Evolutionary conservation across 2,329 filamentous ascomycete genomes (phyloP).

Genomic region (Endothia cerciana): DNA sequence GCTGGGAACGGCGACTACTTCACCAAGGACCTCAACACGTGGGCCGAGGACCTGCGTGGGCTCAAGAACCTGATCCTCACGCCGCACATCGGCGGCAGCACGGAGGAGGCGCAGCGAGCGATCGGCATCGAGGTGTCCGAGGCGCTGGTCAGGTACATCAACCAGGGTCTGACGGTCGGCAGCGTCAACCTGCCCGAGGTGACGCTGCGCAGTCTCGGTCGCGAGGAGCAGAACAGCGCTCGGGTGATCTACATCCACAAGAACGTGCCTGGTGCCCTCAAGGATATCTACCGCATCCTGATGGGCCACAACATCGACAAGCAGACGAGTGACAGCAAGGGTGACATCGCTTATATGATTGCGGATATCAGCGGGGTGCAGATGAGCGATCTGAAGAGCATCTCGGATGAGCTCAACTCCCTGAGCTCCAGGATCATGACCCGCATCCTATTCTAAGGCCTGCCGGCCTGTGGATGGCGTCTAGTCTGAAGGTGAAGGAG

Average conservation of each 20-base stretch:
- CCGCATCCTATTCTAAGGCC: slow-evolving; percentile 29
- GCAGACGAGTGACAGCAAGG: slow-evolving; percentile 95
- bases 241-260: slow-evolving; percentile 95
- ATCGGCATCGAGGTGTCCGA: slow-evolving; percentile 93
- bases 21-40: slow-evolving; percentile 78
- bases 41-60: slow-evolving; percentile 81
- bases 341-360: slow-evolving; percentile 96
- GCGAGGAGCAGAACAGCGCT: slow-evolving; percentile 87
- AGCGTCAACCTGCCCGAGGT: slow-evolving; percentile 98
- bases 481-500: not conserved
- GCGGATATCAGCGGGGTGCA: slow-evolving; percentile 92
- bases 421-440: slow-evolving; percentile 68
- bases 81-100: slow-evolving; percentile 96
- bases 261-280: slow-evolving; percentile 93
- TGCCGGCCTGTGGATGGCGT: not conserved
- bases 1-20: slow-evolving; percentile 96
- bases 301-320: slow-evolving; percentile 98
- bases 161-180: slow-evolving; percentile 87
- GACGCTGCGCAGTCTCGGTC: slow-evolving; percentile 82
- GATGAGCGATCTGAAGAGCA: slow-evolving; percentile 78
- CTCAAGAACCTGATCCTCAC: slow-evolving; percentile 94
- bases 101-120: slow-evolving; percentile 94
- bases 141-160: slow-evolving; percentile 90
- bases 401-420: slow-evolving; percentile 81
- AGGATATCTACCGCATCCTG: slow-evolving; percentile 93